Conservation (phyloP, 169 alveolate genomes). For the Plasmodium falciparum region DNA sequence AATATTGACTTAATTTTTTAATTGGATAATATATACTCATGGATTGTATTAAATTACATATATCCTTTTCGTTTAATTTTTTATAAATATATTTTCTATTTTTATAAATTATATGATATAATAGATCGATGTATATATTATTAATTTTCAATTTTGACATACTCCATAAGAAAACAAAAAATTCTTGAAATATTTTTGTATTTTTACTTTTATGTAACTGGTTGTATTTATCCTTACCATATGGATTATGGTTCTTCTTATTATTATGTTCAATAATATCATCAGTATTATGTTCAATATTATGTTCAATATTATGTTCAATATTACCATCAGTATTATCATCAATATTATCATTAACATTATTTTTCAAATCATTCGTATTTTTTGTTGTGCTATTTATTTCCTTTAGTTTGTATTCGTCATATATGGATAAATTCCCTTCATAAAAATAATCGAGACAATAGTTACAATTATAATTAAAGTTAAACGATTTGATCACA, state of each 20-base stretch:
- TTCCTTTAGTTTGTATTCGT: slow-evolving; percentile 50
- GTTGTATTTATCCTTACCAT: background rate
- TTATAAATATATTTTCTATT: slow-evolving; percentile 25
- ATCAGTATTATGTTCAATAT: background rate
- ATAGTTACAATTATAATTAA: background rate
- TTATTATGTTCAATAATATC: background rate
- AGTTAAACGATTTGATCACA: slow-evolving; percentile 16
- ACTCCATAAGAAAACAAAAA: slow-evolving; percentile 66
- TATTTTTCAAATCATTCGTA: background rate
- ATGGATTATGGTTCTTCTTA: too few relatives aligned
- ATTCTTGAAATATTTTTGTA: slow-evolving; percentile 33
- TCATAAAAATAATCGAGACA: slow-evolving; percentile 28
- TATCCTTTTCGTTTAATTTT: slow-evolving; percentile 55
- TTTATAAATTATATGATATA: slow-evolving; percentile 26
- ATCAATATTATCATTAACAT: too few relatives aligned
- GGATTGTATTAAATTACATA: slow-evolving; percentile 66
- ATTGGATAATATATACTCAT: slow-evolving; percentile 43
- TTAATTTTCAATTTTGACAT: slow-evolving; percentile 61
- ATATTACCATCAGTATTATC: background rate
- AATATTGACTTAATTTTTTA: slow-evolving; percentile 46
- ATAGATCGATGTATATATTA: slow-evolving; percentile 62
- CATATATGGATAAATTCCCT: slow-evolving; percentile 38
- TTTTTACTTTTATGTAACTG: slow-evolving; percentile 1
- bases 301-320: background rate
- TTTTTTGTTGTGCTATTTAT: background rate